These are phyloP conservation scores for Lichtheimia hyalospora DNA, from an alignment of 371 early-diverging fungal genomes.

Conservation along the genomic window DNA sequence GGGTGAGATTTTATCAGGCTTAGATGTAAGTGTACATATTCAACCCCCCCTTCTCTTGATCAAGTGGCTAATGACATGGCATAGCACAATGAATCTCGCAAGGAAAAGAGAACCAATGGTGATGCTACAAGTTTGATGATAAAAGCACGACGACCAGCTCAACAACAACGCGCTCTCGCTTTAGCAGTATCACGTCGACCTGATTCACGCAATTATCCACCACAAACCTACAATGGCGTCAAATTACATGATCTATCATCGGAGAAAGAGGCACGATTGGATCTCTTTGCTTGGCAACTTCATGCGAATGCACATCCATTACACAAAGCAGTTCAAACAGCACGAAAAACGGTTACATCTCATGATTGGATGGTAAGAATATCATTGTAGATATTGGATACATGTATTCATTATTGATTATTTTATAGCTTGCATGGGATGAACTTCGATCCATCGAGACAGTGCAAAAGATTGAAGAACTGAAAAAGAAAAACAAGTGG, in stretches of 20 bases:
- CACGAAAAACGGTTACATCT: constrained; percentile 72
- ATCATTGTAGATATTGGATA: too few species aligned
- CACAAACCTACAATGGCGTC: constrained; percentile 45
- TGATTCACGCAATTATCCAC: constrained; percentile 29
- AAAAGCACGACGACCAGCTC: constrained; percentile 2
- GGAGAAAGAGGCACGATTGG: constrained; percentile 39
- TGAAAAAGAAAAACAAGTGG: constrained; percentile 80
- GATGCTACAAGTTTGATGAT: background rate
- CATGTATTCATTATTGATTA: too few species aligned
- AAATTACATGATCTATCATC: constrained; percentile 34
- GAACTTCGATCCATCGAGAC: constrained; percentile 76
- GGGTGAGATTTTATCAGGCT: constrained; percentile 54
- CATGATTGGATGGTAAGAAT: constrained; percentile 76
- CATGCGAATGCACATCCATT: constrained; percentile 72
- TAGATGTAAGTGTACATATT: constrained; percentile 37
- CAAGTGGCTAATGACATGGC: background rate
- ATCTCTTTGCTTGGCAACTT: constrained; percentile 74
- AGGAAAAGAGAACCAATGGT: background rate
- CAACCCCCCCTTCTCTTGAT: background rate
- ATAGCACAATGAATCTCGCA: constrained; percentile 10
- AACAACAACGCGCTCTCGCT: constrained; percentile 20
- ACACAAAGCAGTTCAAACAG: constrained; percentile 60
- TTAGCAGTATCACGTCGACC: constrained; percentile 15
- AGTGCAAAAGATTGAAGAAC: constrained; percentile 73
- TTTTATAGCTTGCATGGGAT: constrained; percentile 71